A percentile compares a stretch with the other conserved stretches of the same genome.
Evolutionary conservation across 805 yeast genomes (phyloP).

Genomic region (Saccharomyces jurei): DNA sequence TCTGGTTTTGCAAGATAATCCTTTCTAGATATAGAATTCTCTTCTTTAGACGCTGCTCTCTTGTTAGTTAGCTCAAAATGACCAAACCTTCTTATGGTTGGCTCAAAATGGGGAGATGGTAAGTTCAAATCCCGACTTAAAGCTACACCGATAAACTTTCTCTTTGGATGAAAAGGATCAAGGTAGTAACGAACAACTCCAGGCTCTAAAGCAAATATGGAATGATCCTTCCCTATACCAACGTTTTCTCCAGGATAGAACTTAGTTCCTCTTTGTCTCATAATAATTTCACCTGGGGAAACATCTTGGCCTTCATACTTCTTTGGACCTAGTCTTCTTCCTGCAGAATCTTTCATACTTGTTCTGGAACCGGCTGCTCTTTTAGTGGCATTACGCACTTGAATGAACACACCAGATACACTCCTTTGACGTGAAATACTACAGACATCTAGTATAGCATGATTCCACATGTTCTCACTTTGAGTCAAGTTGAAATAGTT

Average conservation of each 20-base stretch:
- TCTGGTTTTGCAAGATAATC: slow-evolving; percentile 50
- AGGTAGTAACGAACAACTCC: slow-evolving; percentile 86
- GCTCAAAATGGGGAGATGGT: slow-evolving; percentile 89
- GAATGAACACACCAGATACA: slow-evolving; percentile 16
- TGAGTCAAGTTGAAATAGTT: background rate
- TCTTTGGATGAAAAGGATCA: slow-evolving; percentile 93
- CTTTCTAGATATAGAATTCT: slow-evolving; percentile 55
- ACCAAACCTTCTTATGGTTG: slow-evolving; percentile 81
- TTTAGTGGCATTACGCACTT: slow-evolving; percentile 84
- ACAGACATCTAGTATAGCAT: background rate
- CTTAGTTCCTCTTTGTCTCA: slow-evolving; percentile 92
- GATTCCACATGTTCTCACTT: background rate
- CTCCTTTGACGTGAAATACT: background rate
- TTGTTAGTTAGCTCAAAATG: slow-evolving; percentile 44
- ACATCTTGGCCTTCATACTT: slow-evolving; percentile 69
- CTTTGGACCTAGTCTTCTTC: slow-evolving; percentile 89
- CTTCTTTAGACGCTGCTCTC: slow-evolving; percentile 48
- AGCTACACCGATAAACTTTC: slow-evolving; percentile 86
- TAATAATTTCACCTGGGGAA: slow-evolving; percentile 73
- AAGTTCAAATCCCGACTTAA: slow-evolving; percentile 52
- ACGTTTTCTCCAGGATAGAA: slow-evolving; percentile 92
- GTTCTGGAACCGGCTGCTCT: slow-evolving; percentile 93
- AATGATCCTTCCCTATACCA: slow-evolving; percentile 87
- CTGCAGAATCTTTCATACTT: slow-evolving; percentile 87
- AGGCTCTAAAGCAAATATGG: slow-evolving; percentile 83